phyloP scores from a whole-genome alignment of 1,284 basidiomycete species.

The Caloboletus firmus region DNA sequence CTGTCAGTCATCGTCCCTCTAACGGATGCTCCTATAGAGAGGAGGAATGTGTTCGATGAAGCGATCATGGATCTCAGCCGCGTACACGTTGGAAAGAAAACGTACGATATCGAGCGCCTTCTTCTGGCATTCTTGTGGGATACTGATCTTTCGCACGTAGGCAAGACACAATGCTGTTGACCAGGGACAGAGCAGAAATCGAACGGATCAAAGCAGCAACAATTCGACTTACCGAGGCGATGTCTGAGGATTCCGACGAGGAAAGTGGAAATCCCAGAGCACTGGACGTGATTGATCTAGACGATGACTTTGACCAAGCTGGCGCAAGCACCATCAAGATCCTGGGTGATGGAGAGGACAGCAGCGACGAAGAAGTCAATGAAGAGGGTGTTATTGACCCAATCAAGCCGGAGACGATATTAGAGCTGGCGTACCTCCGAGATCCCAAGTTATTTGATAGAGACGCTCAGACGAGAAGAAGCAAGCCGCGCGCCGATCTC shows the following conservation, averaged over 20 bases:
- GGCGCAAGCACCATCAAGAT: constrained; percentile 41
- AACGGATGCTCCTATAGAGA: constrained; percentile 34
- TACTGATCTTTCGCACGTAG: constrained; percentile 34
- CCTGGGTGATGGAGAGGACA: constrained; percentile 61
- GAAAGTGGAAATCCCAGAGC: constrained; percentile 34
- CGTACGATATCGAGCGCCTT: constrained; percentile 36
- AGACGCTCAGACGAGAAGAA: constrained; percentile 69
- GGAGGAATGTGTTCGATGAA: constrained; percentile 74
- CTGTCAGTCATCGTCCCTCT: not conserved
- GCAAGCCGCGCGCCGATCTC: constrained; percentile 64
- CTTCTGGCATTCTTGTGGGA: constrained; percentile 1
- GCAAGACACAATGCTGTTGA: constrained; percentile 43
- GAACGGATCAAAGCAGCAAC: constrained; percentile 81
- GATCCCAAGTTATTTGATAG: constrained; percentile 74
- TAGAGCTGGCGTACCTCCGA: constrained; percentile 75
- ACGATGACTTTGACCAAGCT: constrained; percentile 53
- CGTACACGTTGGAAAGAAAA: constrained; percentile 70
- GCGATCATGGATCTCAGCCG: constrained; percentile 62
- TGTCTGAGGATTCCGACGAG: constrained; percentile 62
- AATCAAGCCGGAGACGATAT: constrained; percentile 54
- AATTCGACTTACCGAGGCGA: constrained; percentile 69
- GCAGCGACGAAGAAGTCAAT: constrained; percentile 43
- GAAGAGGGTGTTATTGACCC: constrained; percentile 29
- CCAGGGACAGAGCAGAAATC: constrained; percentile 60
- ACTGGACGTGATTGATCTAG: constrained; percentile 41